Evolutionary conservation across 1,284 basidiomycete genomes (phyloP).

Genomic region (Tausonia pullulans): DNA sequence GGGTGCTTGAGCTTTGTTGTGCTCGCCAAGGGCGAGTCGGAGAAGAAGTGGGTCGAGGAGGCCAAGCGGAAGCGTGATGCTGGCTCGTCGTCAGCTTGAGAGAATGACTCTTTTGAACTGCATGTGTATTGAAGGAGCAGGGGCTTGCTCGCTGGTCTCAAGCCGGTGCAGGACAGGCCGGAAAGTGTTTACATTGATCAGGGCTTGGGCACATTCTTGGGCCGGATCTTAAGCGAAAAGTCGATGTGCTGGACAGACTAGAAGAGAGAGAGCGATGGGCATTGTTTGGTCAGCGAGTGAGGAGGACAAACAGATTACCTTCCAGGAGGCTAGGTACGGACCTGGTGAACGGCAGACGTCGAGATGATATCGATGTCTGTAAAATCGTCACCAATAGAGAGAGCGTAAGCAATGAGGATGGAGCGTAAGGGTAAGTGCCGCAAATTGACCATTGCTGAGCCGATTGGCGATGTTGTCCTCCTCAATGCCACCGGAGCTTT

Average conservation of each 20-base stretch:
- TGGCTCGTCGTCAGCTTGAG: neutral
- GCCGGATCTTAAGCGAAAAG: slow-evolving; percentile 85
- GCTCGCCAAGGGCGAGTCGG: slow-evolving; percentile 66
- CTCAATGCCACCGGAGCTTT: slow-evolving; percentile 87
- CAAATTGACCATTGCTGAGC: slow-evolving; percentile 55
- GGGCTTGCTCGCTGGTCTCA: too few relatives aligned
- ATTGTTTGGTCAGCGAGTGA: neutral
- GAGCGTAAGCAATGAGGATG: too few relatives aligned
- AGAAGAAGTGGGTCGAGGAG: slow-evolving; percentile 78
- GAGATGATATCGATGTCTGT: slow-evolving; percentile 72
- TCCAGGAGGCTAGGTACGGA: slow-evolving; percentile 6
- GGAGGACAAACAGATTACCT: neutral
- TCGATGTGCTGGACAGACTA: slow-evolving; percentile 82
- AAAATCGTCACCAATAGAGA: neutral
- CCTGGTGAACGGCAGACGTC: slow-evolving; percentile 59
- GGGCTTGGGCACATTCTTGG: slow-evolving; percentile 22
- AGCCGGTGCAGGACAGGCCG: too few relatives aligned
- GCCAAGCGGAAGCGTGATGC: slow-evolving; percentile 54
- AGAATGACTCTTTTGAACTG: too few relatives aligned
- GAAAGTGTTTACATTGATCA: too few relatives aligned
- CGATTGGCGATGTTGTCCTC: slow-evolving; percentile 64
- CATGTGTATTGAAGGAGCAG: too few relatives aligned
- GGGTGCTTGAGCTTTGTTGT: slow-evolving; percentile 78
- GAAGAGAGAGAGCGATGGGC: neutral
- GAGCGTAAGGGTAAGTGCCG: slow-evolving; percentile 13